Base-by-base conservation (phyloP, 257 asterid species). In the Solanum pennellii region DNA sequence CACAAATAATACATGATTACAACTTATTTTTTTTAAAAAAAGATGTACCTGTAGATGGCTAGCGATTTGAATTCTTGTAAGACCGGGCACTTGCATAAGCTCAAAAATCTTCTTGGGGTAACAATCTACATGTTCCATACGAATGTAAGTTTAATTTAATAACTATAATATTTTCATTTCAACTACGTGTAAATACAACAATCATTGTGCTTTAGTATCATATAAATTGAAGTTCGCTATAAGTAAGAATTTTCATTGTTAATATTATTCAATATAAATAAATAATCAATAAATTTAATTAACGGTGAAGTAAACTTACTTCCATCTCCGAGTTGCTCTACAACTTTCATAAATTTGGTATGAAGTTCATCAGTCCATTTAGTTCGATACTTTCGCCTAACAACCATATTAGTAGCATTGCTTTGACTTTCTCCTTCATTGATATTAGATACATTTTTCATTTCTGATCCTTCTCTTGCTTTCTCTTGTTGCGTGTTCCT, bases 61-160 rank as follows among this genome's bases (percentile, higher is more conserved):
- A 3, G 90, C 92, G 3, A 90, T 89, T 87, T 89, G 92, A 91
- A 90, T 87, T 66, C 89, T 89, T 1, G 92, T 90, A 39, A 90
- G 89, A 16, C 89, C 87, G 21, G 89, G 60, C 7, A 90, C 89
- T 3, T 87, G 86, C 92, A 90, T 90, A 9, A n/a, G 3, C 69
- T 84, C 73, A 73, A 87, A 45, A 72, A 90, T 90, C 6, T 89
- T 87, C 80, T 45, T 87, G 1, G 91, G 92, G 23, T 85, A 88
- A 45, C 90, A 90, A 41, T 71, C 92, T 90, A 68, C 5, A 25
- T 2, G n/a, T 23, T 39, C 13, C 12, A 41, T 25, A 87, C 49
- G 18, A 23, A 71, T 69, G 14, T 29, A 37, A 44, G 18, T 21
- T 74, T 5, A 86, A 18, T 10, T 76, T 25, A 23, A 37, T 52